A percentile compares a stretch with the other conserved stretches of the same genome.
These are phyloP conservation scores for Linnemannia hyalina DNA, from an alignment of 192 early-diverging fungal genomes.

Conservation along the genomic window DNA sequence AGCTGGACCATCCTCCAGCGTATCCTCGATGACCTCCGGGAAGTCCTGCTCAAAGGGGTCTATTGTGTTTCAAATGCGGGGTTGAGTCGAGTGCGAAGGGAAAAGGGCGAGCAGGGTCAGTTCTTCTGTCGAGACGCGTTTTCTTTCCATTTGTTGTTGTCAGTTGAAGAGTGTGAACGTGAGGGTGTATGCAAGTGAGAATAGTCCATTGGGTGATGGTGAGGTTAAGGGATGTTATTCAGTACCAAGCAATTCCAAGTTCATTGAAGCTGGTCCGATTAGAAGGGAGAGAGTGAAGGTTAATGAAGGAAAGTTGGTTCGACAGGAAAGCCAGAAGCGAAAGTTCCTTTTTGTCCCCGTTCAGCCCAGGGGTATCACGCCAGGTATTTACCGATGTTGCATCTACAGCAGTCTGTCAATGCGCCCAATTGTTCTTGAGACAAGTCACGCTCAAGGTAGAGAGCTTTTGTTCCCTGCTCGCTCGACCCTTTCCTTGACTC, in stretches of 20 bases:
- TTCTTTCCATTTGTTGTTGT: neutral
- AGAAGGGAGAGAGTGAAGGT: neutral
- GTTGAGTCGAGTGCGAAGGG: neutral
- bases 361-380: neutral
- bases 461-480: too few species aligned
- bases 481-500: too few species aligned
- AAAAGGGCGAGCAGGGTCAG: neutral
- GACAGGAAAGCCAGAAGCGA: neutral
- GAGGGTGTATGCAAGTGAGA: neutral
- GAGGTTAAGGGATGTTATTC: neutral
- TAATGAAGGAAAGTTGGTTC: neutral
- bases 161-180: too few species aligned
- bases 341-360: neutral
- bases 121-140: neutral
- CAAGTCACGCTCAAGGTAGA: too few species aligned
- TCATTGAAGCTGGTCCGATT: conserved; percentile 49
- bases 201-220: neutral
- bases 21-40: conserved; percentile 83
- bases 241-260: conserved; percentile 64
- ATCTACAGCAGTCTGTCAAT: neutral
- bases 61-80: conserved; percentile 18
- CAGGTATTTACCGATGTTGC: neutral
- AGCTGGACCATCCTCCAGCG: conserved; percentile 78
- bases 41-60: conserved; percentile 88
- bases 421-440: too few species aligned